Evolutionary conservation across 306 rosid species (phyloP).

Genomic region (Lagenaria siceraria): DNA sequence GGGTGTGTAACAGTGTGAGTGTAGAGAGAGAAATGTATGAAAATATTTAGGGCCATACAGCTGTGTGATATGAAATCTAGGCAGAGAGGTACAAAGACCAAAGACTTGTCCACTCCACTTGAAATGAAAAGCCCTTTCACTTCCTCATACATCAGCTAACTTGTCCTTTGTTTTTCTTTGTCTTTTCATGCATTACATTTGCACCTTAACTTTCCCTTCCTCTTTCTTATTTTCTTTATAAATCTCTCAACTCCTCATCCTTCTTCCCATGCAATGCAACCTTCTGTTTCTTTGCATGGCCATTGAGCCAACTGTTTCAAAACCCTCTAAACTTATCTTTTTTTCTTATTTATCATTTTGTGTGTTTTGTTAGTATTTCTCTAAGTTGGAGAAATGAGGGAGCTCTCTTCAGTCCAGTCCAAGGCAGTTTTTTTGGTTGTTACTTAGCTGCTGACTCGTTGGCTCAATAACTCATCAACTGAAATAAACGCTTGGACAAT

Average conservation of each 20-base stretch:
- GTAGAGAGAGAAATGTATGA: not conserved
- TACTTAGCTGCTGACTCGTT: constrained; percentile 93
- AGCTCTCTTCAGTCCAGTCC: constrained; percentile 96
- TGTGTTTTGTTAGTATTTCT: not conserved
- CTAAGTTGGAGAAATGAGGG: constrained; percentile 9
- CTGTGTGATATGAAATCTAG: constrained; percentile 27
- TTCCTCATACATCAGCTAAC: not conserved
- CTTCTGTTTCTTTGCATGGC: not conserved
- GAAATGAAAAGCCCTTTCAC: not conserved
- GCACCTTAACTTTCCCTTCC: not conserved
- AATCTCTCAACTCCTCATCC: not conserved
- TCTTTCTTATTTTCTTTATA: not conserved
- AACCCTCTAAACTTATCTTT: not conserved
- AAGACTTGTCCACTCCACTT: constrained; percentile 10
- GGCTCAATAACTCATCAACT: constrained; percentile 52
- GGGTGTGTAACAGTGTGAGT: not conserved
- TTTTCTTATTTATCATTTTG: too few relatives aligned
- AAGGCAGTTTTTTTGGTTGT: constrained; percentile 24
- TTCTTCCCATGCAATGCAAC: not conserved
- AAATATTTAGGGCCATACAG: constrained; percentile 17
- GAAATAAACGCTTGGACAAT: not conserved
- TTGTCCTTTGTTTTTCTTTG: not conserved
- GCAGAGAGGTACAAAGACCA: not conserved
- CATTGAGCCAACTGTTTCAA: not conserved
- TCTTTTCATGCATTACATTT: not conserved